Evolutionary conservation across 441 rosid species (phyloP).

Genomic region (Raphanus hybrid): DNA sequence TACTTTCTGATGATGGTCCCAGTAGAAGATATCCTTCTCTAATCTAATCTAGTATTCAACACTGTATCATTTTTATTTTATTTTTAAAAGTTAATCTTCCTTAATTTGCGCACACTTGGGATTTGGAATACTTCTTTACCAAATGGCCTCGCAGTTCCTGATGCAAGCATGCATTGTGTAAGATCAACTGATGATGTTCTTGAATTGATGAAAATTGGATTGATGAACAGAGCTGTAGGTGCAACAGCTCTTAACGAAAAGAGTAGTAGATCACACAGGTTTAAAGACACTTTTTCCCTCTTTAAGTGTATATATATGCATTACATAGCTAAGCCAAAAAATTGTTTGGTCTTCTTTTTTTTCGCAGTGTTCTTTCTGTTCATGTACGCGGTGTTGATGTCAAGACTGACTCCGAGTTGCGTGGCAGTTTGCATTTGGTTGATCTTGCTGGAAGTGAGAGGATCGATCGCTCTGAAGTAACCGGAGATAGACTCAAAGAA

Average conservation of each 20-base stretch:
- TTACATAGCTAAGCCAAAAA: slow-evolving; percentile 12
- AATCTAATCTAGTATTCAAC: background rate
- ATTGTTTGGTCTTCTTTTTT: slow-evolving; percentile 18
- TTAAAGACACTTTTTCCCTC: background rate
- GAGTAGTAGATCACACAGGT: slow-evolving; percentile 90
- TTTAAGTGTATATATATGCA: background rate
- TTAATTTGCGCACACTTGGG: slow-evolving; percentile 86
- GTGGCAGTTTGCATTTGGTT: slow-evolving; percentile 77
- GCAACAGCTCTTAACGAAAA: slow-evolving; percentile 86
- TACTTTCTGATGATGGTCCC: slow-evolving; percentile 56
- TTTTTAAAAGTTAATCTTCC: slow-evolving; percentile 37
- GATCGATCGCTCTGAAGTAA: slow-evolving; percentile 81
- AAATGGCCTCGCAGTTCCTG: slow-evolving; percentile 88
- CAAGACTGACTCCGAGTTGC: slow-evolving; percentile 55
- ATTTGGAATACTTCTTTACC: slow-evolving; percentile 67
- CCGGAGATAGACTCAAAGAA: slow-evolving; percentile 78
- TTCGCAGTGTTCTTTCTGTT: slow-evolving; percentile 69
- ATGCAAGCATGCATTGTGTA: slow-evolving; percentile 78
- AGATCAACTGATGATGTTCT: slow-evolving; percentile 71
- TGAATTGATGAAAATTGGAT: slow-evolving; percentile 71
- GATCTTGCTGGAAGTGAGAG: slow-evolving; percentile 95
- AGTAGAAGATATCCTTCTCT: slow-evolving; percentile 74
- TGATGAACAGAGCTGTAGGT: slow-evolving; percentile 76
- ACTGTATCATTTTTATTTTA: background rate
- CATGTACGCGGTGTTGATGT: slow-evolving; percentile 73